phyloP scores from a whole-genome alignment of 176 grass and related monocot genomes.

The Eragrostis nindensis region DNA sequence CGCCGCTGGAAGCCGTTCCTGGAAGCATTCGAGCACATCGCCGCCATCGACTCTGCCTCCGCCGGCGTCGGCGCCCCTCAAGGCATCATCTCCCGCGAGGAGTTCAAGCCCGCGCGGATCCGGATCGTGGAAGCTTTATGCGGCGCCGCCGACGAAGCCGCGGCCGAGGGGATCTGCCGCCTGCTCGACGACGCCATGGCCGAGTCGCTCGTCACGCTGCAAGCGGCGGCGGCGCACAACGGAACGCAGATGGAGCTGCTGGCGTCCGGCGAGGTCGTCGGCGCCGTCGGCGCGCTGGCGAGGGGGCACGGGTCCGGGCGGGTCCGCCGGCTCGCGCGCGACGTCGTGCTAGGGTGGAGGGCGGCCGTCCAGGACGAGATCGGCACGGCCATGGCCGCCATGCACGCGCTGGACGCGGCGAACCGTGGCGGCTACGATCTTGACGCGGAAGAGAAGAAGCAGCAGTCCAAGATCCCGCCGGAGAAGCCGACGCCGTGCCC shows the following conservation, averaged over 20 bases:
- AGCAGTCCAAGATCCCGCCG: too few species aligned
- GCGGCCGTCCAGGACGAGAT: neutral
- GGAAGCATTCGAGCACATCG: neutral
- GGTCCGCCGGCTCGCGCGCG: neutral
- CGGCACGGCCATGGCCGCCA: neutral
- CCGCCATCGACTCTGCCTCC: neutral
- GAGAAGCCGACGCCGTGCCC: too few species aligned
- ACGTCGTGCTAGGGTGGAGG: neutral
- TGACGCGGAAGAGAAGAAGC: too few species aligned
- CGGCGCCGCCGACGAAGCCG: neutral
- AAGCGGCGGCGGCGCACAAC: neutral
- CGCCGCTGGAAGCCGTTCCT: slow-evolving; percentile 16
- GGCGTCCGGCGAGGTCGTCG: neutral
- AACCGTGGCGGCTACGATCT: too few species aligned
- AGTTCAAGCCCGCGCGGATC: neutral
- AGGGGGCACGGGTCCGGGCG: neutral
- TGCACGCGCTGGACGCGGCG: neutral
- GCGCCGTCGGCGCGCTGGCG: neutral
- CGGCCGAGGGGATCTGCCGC: neutral
- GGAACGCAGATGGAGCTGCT: too few species aligned
- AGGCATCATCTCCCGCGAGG: neutral
- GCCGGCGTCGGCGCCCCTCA: neutral
- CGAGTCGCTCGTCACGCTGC: slow-evolving; percentile 1
- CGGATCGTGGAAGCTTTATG: neutral
- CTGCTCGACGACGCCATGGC: neutral